These are phyloP conservation scores for Piper longum DNA, from an alignment of 164 flowering plant genomes.

Conservation along the genomic window DNA sequence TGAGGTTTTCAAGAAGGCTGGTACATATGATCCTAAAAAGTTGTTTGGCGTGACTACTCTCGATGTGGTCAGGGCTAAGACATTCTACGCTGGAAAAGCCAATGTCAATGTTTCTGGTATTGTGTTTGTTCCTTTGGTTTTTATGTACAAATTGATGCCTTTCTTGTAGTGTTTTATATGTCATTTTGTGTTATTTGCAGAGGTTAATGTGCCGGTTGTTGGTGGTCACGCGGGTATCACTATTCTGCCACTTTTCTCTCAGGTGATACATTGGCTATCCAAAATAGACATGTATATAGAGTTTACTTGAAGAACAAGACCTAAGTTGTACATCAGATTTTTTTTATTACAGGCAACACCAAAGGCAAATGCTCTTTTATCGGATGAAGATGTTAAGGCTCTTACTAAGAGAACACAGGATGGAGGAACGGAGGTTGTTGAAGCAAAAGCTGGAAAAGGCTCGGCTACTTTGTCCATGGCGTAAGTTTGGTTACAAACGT, in stretches of 20 bases:
- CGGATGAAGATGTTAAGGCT: conserved; percentile 54
- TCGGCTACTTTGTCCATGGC: conserved; percentile 99
- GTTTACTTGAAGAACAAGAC: neutral
- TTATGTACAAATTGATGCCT: conserved; percentile 1
- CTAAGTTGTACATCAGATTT: neutral
- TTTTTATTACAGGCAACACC: conserved; percentile 55
- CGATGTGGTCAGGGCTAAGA: conserved; percentile 90
- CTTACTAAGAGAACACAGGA: conserved; percentile 93
- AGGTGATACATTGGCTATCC: conserved; percentile 23
- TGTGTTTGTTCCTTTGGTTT: neutral
- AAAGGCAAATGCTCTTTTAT: conserved; percentile 37
- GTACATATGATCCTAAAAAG: conserved; percentile 65
- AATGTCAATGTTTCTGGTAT: conserved; percentile 37
- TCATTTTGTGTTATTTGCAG: conserved; percentile 19
- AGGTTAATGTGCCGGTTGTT: conserved; percentile 84
- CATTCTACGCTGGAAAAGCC: conserved; percentile 91
- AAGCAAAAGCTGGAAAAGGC: conserved; percentile 99
- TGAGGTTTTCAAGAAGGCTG: conserved; percentile 86
- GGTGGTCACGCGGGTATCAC: conserved; percentile 99
- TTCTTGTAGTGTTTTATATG: neutral
- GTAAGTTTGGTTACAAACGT: conserved; percentile 34
- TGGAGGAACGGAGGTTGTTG: conserved; percentile 97
- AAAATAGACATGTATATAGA: neutral
- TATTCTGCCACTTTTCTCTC: conserved; percentile 90
- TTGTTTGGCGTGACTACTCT: conserved; percentile 94